Evolutionary conservation across 2,329 filamentous ascomycete species (phyloP).

Genomic region (Fusarium sulawesiense): DNA sequence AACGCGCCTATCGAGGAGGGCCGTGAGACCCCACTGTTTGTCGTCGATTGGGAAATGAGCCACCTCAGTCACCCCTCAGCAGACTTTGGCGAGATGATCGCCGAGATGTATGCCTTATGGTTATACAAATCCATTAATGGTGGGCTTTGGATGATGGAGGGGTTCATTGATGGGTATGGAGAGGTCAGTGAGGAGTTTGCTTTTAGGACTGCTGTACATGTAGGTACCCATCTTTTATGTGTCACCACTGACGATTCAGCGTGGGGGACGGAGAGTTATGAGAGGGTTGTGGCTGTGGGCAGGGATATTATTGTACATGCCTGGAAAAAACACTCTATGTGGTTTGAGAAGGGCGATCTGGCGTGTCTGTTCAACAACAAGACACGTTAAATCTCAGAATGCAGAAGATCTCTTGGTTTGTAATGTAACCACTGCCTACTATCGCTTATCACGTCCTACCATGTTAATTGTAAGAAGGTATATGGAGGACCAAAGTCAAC

Average conservation of each 20-base stretch:
- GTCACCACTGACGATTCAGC: not conserved
- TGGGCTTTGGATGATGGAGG: not conserved
- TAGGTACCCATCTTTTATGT: not conserved
- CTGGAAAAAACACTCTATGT: not conserved
- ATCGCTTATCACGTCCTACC: rapidly evolving
- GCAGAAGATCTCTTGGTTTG: too few species aligned
- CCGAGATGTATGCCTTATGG: not conserved
- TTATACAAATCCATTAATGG: not conserved
- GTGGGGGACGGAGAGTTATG: not conserved
- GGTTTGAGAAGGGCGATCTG: not conserved
- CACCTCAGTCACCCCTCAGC: not conserved
- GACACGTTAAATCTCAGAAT: too few species aligned
- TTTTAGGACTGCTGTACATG: not conserved
- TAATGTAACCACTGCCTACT: too few species aligned
- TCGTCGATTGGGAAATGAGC: not conserved
- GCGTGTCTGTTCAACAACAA: too few species aligned
- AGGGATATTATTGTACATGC: not conserved
- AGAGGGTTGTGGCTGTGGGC: not conserved
- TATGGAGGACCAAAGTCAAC: rapidly evolving
- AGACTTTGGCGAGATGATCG: not conserved
- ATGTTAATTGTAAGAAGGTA: too few species aligned
- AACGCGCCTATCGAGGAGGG: rapidly evolving
- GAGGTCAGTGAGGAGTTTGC: not conserved
- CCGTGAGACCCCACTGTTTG: too few species aligned
- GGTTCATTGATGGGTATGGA: not conserved